Conservation (phyloP, 148 eudicot species). For the Rhododendron williamsianum region DNA sequence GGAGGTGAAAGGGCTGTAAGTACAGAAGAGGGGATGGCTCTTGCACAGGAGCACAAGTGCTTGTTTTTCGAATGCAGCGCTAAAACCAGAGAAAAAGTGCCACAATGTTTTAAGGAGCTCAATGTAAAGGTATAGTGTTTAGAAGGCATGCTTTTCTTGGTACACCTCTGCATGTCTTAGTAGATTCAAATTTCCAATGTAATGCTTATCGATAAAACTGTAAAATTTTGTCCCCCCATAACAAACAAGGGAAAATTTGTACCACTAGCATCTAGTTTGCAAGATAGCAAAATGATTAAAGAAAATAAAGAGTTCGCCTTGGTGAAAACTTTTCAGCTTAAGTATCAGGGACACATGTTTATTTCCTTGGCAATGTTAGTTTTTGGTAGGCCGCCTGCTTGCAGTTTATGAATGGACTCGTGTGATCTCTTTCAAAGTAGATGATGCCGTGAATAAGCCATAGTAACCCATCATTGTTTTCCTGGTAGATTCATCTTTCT, state of each 20-base stretch:
- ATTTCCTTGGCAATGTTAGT: not conserved
- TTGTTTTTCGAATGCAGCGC: slow-evolving; percentile 60
- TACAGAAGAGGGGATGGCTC: slow-evolving; percentile 52
- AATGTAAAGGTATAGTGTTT: slow-evolving; percentile 32
- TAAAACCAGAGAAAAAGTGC: slow-evolving; percentile 51
- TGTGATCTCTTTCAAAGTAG: not conserved
- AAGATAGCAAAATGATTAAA: not conserved
- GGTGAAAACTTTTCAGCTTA: not conserved
- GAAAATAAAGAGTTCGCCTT: not conserved
- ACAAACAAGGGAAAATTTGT: not conserved
- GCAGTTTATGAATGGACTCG: not conserved
- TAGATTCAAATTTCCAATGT: not conserved
- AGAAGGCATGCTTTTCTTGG: not conserved
- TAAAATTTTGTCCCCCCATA: not conserved
- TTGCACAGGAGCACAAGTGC: slow-evolving; percentile 45
- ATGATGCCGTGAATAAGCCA: not conserved
- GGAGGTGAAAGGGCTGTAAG: slow-evolving; percentile 49
- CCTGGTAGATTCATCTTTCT: not conserved
- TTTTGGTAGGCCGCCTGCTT: not conserved
- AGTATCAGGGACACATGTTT: not conserved
- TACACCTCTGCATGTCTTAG: not conserved
- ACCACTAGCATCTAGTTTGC: not conserved
- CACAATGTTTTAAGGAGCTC: slow-evolving; percentile 52
- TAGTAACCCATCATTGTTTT: not conserved
- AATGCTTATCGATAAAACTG: not conserved